These are phyloP conservation scores for Coemansia sp. DNA, from an alignment of 192 early-diverging fungal genomes.

Conservation along the genomic window DNA sequence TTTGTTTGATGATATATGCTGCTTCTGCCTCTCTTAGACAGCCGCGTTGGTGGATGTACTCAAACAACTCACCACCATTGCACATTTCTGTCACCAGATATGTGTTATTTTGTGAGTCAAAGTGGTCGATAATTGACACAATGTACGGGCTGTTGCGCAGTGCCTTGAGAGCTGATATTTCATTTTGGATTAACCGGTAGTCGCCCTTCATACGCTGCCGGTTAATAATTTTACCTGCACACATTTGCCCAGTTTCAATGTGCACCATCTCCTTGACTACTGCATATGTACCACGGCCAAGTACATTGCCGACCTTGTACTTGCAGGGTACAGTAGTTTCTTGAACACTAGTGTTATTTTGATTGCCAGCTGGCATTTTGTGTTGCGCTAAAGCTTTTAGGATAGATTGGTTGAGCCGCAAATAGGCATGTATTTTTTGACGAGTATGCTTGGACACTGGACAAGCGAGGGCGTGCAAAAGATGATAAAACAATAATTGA, in stretches of 20 bases:
- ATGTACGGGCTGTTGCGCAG: conserved; percentile 76
- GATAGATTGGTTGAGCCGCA: background rate
- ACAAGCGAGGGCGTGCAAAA: background rate
- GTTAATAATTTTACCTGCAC: conserved; percentile 81
- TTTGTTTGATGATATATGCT: conserved; percentile 70
- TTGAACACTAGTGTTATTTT: background rate
- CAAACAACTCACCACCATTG: conserved; percentile 91
- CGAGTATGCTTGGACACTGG: background rate
- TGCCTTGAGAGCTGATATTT: conserved; percentile 67
- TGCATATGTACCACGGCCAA: conserved; percentile 49
- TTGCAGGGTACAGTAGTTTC: conserved; percentile 31
- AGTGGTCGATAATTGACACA: conserved; percentile 73
- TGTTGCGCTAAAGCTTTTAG: background rate
- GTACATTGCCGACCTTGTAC: conserved; percentile 34
- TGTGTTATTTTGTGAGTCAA: conserved; percentile 75
- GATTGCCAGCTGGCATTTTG: background rate
- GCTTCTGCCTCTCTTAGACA: conserved; percentile 80
- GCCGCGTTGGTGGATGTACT: conserved; percentile 71
- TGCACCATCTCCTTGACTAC: conserved; percentile 54
- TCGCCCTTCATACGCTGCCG: conserved; percentile 71
- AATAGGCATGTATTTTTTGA: background rate
- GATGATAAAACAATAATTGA: no score
- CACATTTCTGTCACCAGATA: conserved; percentile 79
- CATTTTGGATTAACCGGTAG: conserved; percentile 68
- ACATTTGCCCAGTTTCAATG: conserved; percentile 66